Base-by-base conservation (phyloP, 495 filamentous ascomycete species). In the Patellaria atrata region DNA sequence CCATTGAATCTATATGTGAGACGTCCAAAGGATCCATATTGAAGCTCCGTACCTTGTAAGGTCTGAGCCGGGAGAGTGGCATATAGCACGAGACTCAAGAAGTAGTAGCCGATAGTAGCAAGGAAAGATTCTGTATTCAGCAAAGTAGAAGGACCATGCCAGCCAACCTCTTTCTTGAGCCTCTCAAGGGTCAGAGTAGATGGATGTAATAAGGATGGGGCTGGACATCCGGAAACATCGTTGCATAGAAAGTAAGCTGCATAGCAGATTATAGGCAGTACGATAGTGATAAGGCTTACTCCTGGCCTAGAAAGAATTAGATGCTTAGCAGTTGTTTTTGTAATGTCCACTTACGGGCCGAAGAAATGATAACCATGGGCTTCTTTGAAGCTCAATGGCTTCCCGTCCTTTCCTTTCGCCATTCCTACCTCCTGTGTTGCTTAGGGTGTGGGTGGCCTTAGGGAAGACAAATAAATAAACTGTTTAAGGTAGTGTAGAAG, bases 1-100 rank as follows among this genome's bases (percentile, higher is more conserved):
- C 81, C 67, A 64, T 96, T 96, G 57, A 94, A 76, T 40, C 81
- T 80, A 58, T 96, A 96, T 53, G 77, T 85, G 35, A 89, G 59
- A 32, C 70, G 69, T 24, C 77, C 81, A n/a, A n/a, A n/a, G n/a
- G n/a, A n/a, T 24, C 85, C 82, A 40, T 68, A 71, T 3, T 62
- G 58, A 45, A 96, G 58, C 44, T 71, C 56, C 10, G 75, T 74
- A 5, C 89, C 87, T 27, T 82, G 62, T 0, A 62, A 61, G 43
- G 76, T 76, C 29, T 74, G 63, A 5, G 78, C 86, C 2, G 89
- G 91, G 9, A 97, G 67, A 30, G 87, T 58, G 25, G 73, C 62
- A 54, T 92, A 75, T 33, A 94, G 56, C 16, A 79, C 55, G 32
- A 86, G 60, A 44, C 72, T 82, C 51, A 87, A 65, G 14, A 76